A percentile compares a stretch with the other conserved stretches of the same genome.
Evolutionary conservation across 108 stramenopile genomes (phyloP).

Genomic region (Epipyxis sp.): DNA sequence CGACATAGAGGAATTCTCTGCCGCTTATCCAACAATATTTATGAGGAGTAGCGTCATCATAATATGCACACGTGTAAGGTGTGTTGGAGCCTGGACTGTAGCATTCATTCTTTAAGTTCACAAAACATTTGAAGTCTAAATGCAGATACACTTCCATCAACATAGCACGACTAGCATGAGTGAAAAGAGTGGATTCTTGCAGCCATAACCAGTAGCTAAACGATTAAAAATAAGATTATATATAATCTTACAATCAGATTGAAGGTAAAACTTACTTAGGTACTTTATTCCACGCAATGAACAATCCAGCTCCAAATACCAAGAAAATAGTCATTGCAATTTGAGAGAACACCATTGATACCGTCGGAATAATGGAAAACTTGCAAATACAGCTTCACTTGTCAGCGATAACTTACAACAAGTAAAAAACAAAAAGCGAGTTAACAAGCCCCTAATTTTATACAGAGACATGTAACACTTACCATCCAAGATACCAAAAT

Average conservation of each 20-base stretch:
- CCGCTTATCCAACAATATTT: not conserved
- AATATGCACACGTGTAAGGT: not conserved
- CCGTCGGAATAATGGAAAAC: slow-evolving; percentile 35
- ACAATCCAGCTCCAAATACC: slow-evolving; percentile 46
- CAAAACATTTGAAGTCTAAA: not conserved
- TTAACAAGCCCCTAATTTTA: slow-evolving; percentile 40
- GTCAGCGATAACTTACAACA: not conserved
- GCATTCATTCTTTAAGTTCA: not conserved
- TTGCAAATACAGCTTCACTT: slow-evolving; percentile 1
- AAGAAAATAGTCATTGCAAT: slow-evolving; percentile 36
- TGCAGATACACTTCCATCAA: slow-evolving; percentile 23
- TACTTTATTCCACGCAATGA: slow-evolving; percentile 40
- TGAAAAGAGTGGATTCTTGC: slow-evolving; percentile 42
- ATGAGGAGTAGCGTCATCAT: slow-evolving; percentile 3
- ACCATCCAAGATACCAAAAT: slow-evolving; percentile 38
- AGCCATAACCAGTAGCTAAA: slow-evolving; percentile 46
- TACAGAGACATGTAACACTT: too few relatives aligned
- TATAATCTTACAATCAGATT: slow-evolving; percentile 1
- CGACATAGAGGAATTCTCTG: not conserved
- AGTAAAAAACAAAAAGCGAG: slow-evolving; percentile 6
- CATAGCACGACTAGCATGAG: slow-evolving; percentile 36
- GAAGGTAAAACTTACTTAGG: too few relatives aligned
- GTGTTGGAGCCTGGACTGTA: too few relatives aligned
- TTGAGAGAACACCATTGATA: slow-evolving; percentile 43
- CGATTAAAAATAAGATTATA: too few relatives aligned